Base-by-base conservation (phyloP, 2,329 filamentous ascomycete species). In the Pleomassaria siparia region DNA sequence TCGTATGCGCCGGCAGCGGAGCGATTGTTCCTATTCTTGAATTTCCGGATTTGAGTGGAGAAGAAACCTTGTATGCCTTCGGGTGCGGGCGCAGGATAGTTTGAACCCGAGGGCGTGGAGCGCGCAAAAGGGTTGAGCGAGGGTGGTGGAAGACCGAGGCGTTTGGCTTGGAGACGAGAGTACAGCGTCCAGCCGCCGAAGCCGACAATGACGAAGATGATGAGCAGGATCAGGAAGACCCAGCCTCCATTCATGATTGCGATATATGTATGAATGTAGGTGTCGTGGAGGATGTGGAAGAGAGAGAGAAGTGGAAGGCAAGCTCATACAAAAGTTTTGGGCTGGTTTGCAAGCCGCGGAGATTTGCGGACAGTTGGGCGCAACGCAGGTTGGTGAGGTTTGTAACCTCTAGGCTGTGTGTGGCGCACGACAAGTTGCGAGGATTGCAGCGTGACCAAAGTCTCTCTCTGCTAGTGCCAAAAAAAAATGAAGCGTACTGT, bases 101-200 rank as follows among this genome's bases (percentile, higher is more conserved):
- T 73, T 40, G 74, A 40, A 35, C 50, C 55, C 45, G 56, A 52
- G 42, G 50, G 48, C 39, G 51, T 50, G 44, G 54, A 53, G 50
- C 58, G 58, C 54, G 75, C 72, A 78, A 91, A 92, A 43, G 88
- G 89, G 63, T 91, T 83, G 48, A 87, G 72, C 10, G 81, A 79
- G 1, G 88, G 88, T 25, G 86, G 82, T 4, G 88, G 88, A 7
- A 92, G 83, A 47, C 89, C 89, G 46, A 91, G 80, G 64, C 83
- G 82, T 52, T 84, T 80, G 42, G 89, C 88, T 60, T 86, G 86
- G 59, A 86, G 76, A 63, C 89, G 86, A 24, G 85, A 84, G 64
- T 85, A 91, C 62, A 84, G 71, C 50, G 90, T 74, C 84, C 86
- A 92, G 63, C 80, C 84, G 46, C 80, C 71, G 47, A 75, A 83